Percentiles rank a stretch among this genome's conserved stretches.
These are phyloP conservation scores for Peribolospora kevripleyi DNA, from an alignment of 768 basidiomycete species.

Conservation along the genomic window DNA sequence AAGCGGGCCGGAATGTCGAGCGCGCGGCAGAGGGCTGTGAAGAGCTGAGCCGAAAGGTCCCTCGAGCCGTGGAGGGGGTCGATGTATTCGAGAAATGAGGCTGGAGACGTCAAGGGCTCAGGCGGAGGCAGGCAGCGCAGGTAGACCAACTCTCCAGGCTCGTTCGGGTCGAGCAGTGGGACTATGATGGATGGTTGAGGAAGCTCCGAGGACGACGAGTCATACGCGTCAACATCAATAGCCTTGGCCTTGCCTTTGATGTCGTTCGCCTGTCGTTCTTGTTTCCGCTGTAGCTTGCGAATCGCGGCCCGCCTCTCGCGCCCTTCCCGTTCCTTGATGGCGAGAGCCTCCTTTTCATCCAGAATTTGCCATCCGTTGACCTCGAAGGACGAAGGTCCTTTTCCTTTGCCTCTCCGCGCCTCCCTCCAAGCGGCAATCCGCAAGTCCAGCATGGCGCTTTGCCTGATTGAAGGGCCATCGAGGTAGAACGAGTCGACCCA, in stretches of 20 bases:
- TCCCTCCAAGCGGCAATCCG: not conserved
- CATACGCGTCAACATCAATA: not conserved
- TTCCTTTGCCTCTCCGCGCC: not conserved
- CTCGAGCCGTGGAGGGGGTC: conserved; percentile 53
- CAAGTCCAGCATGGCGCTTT: too few relatives aligned
- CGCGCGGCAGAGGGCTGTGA: conserved; percentile 67
- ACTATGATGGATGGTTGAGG: too few relatives aligned
- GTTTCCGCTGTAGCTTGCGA: not conserved
- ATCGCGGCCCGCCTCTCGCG: not conserved
- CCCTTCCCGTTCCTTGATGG: not conserved
- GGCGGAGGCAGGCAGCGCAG: not conserved
- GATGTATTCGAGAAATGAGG: conserved; percentile 16
- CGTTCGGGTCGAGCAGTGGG: not conserved
- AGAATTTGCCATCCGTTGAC: not conserved
- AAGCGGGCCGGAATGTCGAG: conserved; percentile 66
- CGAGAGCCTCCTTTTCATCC: not conserved
- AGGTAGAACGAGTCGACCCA: conserved; percentile 50
- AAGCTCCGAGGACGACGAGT: not conserved
- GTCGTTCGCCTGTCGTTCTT: too few relatives aligned
- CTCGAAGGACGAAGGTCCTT: not conserved
- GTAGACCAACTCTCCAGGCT: not conserved
- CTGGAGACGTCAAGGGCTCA: not conserved
- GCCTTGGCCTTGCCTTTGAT: not conserved
- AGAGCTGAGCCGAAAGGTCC: conserved; percentile 71
- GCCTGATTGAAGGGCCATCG: conserved; percentile 13